Evolutionary conservation across 2,329 filamentous ascomycete species (phyloP), one percentile per base, ranked within the genome.

Genomic region (Scedosporium apiospermum): DNA sequence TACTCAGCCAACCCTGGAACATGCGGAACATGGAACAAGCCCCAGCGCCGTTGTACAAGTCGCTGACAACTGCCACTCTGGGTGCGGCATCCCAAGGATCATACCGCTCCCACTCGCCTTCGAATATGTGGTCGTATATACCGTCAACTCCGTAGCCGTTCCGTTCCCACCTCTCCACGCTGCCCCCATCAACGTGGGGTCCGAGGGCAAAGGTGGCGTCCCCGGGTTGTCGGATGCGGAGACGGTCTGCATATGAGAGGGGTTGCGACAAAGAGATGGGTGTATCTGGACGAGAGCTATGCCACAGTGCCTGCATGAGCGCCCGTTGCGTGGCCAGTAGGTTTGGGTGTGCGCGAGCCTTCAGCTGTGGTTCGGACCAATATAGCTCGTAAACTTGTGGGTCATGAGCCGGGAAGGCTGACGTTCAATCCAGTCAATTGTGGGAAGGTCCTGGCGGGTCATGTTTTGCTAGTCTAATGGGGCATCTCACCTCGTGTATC

Each of bases 1-100:
- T 88, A 64, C 83, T 84, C 61, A 97, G 74, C 93, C 93, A 97
- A 18, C 91, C 93, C 75, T 97, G 93, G 73, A 90, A 93, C 81
- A 91, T 89, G 46, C 93, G 83, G 74, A 96, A 92, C 78, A 92
- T 91, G 57, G 83, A 88, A 74, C 91, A 96, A 0, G 89, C 87
- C 0, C 93, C 92, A 0, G 91, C 81, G 0, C 92, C 91, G 60
- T 90, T 81, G 71, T 97, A 95, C 41, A 93, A 76, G 72, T 96
- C 88, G 64, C 84, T 87, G 2, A 85, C 82, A 3, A 88, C 90
- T 0, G 77, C 74, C 0, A 93, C 79, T 3, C 93, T 83, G 6
- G 83, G 82, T 65, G 83, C 85, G 0, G 86, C 86, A 68, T 96
- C 91, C 84, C 88, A 97, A 0, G 91, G 85, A 69, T 97, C 90